Conservation (phyloP, 2,329 filamentous ascomycete genomes). For the Phyllosticta citriasiana region DNA sequence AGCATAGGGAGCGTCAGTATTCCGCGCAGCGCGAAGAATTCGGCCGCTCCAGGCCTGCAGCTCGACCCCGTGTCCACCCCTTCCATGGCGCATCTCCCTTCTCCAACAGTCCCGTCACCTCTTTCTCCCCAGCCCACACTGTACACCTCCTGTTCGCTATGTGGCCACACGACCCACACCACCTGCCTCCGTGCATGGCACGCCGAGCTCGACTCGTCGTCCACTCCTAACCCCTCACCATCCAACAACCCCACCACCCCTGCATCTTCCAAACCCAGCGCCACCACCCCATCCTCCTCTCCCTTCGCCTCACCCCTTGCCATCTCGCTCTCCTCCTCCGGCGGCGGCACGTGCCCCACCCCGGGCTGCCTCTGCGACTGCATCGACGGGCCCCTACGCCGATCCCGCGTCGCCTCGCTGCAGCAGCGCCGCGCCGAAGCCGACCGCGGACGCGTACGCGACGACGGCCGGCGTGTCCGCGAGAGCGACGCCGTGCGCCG, state of each 20-base stretch:
- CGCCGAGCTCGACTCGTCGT: conserved; percentile 24
- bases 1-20: conserved; percentile 5
- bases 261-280: background rate
- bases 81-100: background rate
- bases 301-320: background rate
- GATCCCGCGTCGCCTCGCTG: conserved; percentile 20
- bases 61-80: background rate
- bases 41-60: background rate
- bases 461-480: conserved; percentile 32
- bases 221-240: background rate
- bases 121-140: conserved; percentile 25
- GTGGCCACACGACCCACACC: conserved; percentile 51
- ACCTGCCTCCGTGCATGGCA: conserved; percentile 50
- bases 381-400: conserved; percentile 35
- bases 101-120: conserved; percentile 2
- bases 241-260: background rate
- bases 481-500: conserved; percentile 32
- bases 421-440: conserved; percentile 22
- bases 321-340: conserved; percentile 12
- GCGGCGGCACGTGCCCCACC: conserved; percentile 47
- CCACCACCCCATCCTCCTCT: background rate
- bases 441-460: conserved; percentile 26
- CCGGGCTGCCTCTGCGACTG: conserved; percentile 53
- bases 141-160: conserved; percentile 50
- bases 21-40: conserved; percentile 1